A percentile compares a stretch with the other conserved stretches of the same genome.
phyloP scores from a whole-genome alignment of 2,329 filamentous ascomycete genomes.

The Scedosporium dehoogii region DNA sequence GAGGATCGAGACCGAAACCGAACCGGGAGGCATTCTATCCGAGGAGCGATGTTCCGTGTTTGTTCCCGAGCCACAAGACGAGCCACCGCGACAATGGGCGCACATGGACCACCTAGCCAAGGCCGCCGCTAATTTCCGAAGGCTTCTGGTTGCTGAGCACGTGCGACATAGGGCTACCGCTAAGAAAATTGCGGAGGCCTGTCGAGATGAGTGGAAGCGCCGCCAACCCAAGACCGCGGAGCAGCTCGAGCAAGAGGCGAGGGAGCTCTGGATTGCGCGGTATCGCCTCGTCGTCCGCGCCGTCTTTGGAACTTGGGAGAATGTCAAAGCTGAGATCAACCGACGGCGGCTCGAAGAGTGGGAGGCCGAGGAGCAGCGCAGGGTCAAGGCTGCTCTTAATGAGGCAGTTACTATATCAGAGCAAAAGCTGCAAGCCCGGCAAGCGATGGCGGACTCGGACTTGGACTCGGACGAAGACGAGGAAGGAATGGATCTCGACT shows the following conservation, averaged over 20 bases:
- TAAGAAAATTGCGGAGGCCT: constrained; percentile 70
- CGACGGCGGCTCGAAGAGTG: constrained; percentile 48
- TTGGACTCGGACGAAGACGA: constrained; percentile 32
- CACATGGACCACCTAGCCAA: constrained; percentile 77
- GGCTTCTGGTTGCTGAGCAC: constrained; percentile 70
- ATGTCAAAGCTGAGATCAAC: constrained; percentile 52
- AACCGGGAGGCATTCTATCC: constrained; percentile 67
- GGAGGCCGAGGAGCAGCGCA: constrained; percentile 55
- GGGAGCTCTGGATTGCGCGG: constrained; percentile 52
- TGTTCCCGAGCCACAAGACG: constrained; percentile 59
- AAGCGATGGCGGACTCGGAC: constrained; percentile 43
- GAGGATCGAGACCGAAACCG: constrained; percentile 61
- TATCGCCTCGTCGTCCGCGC: constrained; percentile 63
- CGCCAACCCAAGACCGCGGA: constrained; percentile 68
- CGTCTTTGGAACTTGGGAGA: constrained; percentile 51
- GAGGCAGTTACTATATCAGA: constrained; percentile 65
- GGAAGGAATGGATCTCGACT: constrained; percentile 26
- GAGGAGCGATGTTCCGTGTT: constrained; percentile 61
- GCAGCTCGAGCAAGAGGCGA: constrained; percentile 71
- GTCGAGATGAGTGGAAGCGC: constrained; percentile 63
- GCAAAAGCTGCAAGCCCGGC: constrained; percentile 55
- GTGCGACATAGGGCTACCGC: constrained; percentile 66
- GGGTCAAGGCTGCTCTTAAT: constrained; percentile 59
- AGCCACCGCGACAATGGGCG: constrained; percentile 72
- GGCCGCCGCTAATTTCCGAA: constrained; percentile 71